Base-by-base conservation (phyloP, 2,329 filamentous ascomycete genomes). In the Aureobasidium sp. region DNA sequence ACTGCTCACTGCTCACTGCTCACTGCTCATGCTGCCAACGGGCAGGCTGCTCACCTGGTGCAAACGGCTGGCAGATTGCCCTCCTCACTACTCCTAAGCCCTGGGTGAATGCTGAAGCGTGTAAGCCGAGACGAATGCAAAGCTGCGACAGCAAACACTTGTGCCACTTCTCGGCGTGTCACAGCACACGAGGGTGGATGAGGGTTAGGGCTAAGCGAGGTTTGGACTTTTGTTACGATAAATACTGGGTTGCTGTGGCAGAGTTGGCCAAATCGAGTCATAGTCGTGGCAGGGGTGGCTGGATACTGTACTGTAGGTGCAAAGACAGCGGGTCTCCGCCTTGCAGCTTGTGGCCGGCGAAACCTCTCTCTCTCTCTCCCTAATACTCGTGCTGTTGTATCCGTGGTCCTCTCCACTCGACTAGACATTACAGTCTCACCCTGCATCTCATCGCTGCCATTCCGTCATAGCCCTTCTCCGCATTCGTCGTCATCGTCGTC, bases 161-260 rank as follows among this genome's bases (percentile, higher is more conserved):
- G 25, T 42, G 40, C 21, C 41, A 44, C 27, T 32, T 44, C 27
- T 44, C 41, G 41, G 41, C 41, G 41, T 44, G 41, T 44, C 41
- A n/a, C n/a, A 45, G 41, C 17, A 38, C 35, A 38, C 35, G 35
- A 38, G 35, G 16, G 10, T 8, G 35, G 16, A 34, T 17, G 8
- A 34, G 41, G 41, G 29, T 29, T 34, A 14, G 19, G 29, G 17
- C 19, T 45, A 45, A 45, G 41, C 41, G 41, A 45, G 29, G 30
- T 19, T 8, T 16, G 16, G 3, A 17, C 14, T 29, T 21, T 24
- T 29, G 14, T 12, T 6, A 17, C 16, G 40, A 19, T 6, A 16
- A 34, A 45, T 45, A n/a, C 1, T 24, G 16, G 10, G 19, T 45
- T 24, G 41, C 41, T 34, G 24, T 34, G 19, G 41, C 41, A 30